Evolutionary conservation across 1,284 basidiomycete genomes (phyloP).

Genomic region (Ustilago xerochloae): DNA sequence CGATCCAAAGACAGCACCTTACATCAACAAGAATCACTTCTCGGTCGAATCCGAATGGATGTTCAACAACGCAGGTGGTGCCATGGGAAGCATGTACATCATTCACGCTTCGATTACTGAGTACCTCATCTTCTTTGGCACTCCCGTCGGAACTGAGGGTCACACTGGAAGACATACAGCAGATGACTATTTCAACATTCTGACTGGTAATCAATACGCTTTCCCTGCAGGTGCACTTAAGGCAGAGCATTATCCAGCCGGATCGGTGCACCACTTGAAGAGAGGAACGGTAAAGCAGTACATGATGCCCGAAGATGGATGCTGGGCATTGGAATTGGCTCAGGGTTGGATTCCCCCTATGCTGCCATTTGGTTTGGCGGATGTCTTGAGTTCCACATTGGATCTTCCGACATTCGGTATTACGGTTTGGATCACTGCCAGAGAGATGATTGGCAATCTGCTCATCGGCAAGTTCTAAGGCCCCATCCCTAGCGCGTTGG

Average conservation of each 20-base stretch:
- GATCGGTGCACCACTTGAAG: slow-evolving; percentile 83
- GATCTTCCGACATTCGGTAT: slow-evolving; percentile 85
- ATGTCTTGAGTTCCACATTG: slow-evolving; percentile 86
- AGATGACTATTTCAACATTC: slow-evolving; percentile 97
- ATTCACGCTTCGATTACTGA: slow-evolving; percentile 92
- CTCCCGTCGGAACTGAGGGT: slow-evolving; percentile 94
- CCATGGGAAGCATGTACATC: slow-evolving; percentile 97
- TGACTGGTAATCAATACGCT: slow-evolving; percentile 91
- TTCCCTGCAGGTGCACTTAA: slow-evolving; percentile 82
- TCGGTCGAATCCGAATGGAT: slow-evolving; percentile 81
- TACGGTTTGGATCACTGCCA: slow-evolving; percentile 80
- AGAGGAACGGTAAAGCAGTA: slow-evolving; percentile 93
- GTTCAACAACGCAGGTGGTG: slow-evolving; percentile 96
- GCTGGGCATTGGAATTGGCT: slow-evolving; percentile 94
- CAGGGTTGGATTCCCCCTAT: slow-evolving; percentile 73
- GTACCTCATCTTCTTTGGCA: slow-evolving; percentile 85
- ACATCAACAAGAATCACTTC: slow-evolving; percentile 60
- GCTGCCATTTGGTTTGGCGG: slow-evolving; percentile 87
- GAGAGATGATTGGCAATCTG: slow-evolving; percentile 65
- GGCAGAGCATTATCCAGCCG: slow-evolving; percentile 84
- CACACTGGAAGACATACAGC: slow-evolving; percentile 93
- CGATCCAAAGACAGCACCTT: slow-evolving; percentile 56
- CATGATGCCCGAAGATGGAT: slow-evolving; percentile 89
- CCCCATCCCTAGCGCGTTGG: no score
- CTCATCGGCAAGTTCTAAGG: slow-evolving; percentile 48